phyloP scores from a whole-genome alignment of 2,329 filamentous ascomycete species.

The Zymoseptoria crescenta region DNA sequence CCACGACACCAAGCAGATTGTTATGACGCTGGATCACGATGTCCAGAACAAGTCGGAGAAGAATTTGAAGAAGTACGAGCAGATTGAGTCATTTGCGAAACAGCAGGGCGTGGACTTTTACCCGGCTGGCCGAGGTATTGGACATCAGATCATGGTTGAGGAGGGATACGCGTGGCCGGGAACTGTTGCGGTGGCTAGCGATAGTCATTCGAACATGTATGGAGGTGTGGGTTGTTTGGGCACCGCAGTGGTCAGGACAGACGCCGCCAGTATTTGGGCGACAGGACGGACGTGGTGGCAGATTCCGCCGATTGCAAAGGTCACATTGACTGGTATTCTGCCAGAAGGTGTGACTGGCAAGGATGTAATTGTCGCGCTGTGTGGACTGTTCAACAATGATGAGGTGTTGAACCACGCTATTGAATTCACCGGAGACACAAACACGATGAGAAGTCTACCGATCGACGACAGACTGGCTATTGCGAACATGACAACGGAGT shows the following conservation, averaged over 20 bases:
- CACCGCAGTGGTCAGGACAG: conserved; percentile 76
- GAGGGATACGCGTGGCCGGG: conserved; percentile 80
- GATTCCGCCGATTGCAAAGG: conserved; percentile 72
- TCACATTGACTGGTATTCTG: conserved; percentile 67
- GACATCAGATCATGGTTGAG: conserved; percentile 88
- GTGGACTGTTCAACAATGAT: conserved; percentile 74
- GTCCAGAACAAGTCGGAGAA: conserved; percentile 72
- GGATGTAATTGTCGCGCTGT: conserved; percentile 86
- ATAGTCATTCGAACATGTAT: conserved; percentile 76
- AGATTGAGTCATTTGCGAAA: conserved; percentile 75
- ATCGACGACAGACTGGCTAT: conserved; percentile 69
- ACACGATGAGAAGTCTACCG: conserved; percentile 65
- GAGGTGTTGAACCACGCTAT: conserved; percentile 88
- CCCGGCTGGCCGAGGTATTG: conserved; percentile 70
- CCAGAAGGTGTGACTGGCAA: conserved; percentile 81
- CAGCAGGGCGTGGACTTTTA: conserved; percentile 72
- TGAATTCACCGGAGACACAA: conserved; percentile 74
- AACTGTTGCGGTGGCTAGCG: conserved; percentile 70
- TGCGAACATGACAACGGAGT: conserved; percentile 75
- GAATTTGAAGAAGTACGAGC: conserved; percentile 74
- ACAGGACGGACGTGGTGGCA: conserved; percentile 83
- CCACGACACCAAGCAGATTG: conserved; percentile 63
- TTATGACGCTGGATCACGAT: conserved; percentile 82
- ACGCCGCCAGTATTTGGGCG: conserved; percentile 79
- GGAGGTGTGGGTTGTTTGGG: conserved; percentile 71